Conservation (phyloP, 2,329 filamentous ascomycete genomes). For the Ophiostoma tasmaniense region DNA sequence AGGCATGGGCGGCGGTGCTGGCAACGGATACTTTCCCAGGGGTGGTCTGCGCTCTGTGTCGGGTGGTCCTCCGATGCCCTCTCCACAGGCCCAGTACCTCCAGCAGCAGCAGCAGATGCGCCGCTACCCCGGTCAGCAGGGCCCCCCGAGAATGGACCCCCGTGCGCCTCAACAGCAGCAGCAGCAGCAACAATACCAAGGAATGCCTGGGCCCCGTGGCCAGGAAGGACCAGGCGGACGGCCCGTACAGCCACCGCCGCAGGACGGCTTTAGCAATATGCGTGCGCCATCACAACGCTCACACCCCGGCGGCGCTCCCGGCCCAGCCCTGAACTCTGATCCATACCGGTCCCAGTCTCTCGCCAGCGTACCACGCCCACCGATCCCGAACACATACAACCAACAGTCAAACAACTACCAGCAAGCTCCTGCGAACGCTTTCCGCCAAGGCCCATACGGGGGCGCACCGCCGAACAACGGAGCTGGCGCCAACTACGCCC, state of each 20-base stretch:
- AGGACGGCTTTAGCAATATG: constrained; percentile 34
- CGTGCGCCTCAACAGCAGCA: constrained; percentile 45
- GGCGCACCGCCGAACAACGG: constrained; percentile 40
- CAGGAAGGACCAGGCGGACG: constrained; percentile 22
- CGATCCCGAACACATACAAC: constrained; percentile 53
- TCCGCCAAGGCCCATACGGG: constrained; percentile 55
- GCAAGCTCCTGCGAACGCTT: constrained; percentile 61
- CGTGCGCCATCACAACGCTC: constrained; percentile 48
- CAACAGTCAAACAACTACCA: constrained; percentile 54
- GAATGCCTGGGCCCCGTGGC: not conserved
- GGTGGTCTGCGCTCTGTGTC: constrained; percentile 42
- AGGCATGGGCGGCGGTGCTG: constrained; percentile 22
- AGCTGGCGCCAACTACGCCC: constrained; percentile 33
- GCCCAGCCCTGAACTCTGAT: constrained; percentile 72
- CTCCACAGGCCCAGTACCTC: constrained; percentile 38
- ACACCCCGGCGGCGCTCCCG: constrained; percentile 4
- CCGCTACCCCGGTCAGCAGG: constrained; percentile 34
- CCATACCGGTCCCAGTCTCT: constrained; percentile 89
- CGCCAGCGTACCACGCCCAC: constrained; percentile 56
- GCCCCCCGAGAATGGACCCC: constrained; percentile 39
- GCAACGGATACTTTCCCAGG: constrained; percentile 40
- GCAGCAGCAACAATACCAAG: constrained; percentile 22
- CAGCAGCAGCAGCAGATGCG: constrained; percentile 41
- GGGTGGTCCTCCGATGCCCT: constrained; percentile 38
- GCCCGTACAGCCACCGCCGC: constrained; percentile 17